Conservation (phyloP, 495 filamentous ascomycete species). For the Immersiella caudata region DNA sequence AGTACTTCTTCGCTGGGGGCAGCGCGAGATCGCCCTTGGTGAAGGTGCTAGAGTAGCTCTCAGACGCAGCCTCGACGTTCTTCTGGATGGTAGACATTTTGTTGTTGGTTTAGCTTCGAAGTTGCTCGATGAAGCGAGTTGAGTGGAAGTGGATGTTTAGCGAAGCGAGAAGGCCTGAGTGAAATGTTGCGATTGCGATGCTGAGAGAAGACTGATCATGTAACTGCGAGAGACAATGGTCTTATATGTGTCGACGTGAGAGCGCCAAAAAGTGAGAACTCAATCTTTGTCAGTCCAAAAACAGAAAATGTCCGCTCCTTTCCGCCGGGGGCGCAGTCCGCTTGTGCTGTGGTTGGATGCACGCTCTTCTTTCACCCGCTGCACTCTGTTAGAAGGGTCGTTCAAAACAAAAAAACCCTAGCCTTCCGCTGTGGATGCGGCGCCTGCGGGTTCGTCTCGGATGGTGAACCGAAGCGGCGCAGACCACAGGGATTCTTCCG, state of each 20-base stretch:
- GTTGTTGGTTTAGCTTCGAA: too few relatives aligned
- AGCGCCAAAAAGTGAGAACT: background rate
- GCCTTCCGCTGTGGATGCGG: background rate
- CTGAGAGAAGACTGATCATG: background rate
- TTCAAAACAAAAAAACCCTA: background rate
- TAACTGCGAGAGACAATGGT: background rate
- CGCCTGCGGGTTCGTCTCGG: background rate
- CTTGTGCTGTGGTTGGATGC: background rate
- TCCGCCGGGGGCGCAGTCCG: background rate
- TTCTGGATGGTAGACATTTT: constrained; percentile 51
- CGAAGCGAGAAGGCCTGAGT: too few relatives aligned
- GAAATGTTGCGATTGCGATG: background rate
- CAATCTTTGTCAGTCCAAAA: background rate
- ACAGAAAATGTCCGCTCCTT: background rate
- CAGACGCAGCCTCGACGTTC: constrained; percentile 61
- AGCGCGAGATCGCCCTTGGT: constrained; percentile 66
- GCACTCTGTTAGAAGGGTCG: background rate
- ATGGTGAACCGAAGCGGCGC: background rate
- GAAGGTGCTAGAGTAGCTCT: constrained; percentile 63
- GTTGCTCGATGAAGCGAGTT: background rate
- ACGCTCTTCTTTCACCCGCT: background rate
- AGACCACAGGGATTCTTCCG: background rate
- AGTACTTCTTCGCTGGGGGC: constrained; percentile 71
- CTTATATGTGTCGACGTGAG: background rate
- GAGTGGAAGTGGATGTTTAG: background rate